Conservation (phyloP, 2,329 filamentous ascomycete species). For the Sporothrix dimorphospora region DNA sequence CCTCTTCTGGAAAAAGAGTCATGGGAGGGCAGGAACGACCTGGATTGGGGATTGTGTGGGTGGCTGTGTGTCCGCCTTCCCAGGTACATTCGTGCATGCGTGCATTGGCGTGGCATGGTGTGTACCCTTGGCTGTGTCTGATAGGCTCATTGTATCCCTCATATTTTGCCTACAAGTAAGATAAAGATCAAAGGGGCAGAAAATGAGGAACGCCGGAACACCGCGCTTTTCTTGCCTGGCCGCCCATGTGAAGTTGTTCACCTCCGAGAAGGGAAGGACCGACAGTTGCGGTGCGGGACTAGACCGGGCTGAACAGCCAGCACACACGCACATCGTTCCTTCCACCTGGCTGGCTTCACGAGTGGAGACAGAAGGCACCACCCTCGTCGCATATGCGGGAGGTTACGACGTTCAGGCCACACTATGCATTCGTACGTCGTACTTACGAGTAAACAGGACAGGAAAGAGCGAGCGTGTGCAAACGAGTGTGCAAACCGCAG, state of each 20-base stretch:
- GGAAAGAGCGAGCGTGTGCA: background rate
- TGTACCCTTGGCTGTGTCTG: conserved; percentile 11
- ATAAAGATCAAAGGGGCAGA: background rate
- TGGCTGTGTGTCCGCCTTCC: background rate
- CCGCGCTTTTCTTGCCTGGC: background rate
- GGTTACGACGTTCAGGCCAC: background rate
- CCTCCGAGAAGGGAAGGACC: conserved; percentile 20
- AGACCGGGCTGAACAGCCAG: background rate
- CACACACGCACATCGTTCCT: conserved; percentile 12
- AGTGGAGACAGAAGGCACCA: conserved; percentile 6
- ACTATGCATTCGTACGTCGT: background rate
- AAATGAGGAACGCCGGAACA: background rate
- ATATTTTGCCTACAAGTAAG: background rate
- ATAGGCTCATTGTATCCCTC: background rate
- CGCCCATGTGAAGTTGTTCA: background rate
- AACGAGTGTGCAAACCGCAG: background rate
- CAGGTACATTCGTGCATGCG: background rate
- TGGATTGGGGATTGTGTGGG: background rate
- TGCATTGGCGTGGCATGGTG: background rate
- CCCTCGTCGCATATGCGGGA: conserved; percentile 5
- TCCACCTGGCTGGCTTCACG: conserved; percentile 6
- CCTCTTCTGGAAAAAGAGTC: background rate
- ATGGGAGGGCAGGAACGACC: background rate
- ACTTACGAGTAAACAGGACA: background rate
- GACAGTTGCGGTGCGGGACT: background rate